A percentile compares a stretch with the other conserved stretches of the same genome.
phyloP scores from a whole-genome alignment of 1,284 basidiomycete species.

The Volvariella volvacea region DNA sequence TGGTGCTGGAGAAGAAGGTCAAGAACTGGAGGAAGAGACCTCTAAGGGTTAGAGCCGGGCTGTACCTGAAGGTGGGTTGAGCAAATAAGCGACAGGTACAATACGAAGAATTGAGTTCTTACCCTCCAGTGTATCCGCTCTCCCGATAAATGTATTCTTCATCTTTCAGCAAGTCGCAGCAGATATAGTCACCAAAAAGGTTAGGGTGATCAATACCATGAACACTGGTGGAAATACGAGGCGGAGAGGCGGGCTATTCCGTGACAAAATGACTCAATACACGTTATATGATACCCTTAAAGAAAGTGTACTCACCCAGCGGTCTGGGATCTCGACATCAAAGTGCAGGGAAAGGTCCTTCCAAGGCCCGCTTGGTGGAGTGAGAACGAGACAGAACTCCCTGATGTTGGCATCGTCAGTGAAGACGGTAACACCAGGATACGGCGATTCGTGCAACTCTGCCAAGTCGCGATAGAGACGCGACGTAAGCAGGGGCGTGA shows the following conservation, averaged over 20 bases:
- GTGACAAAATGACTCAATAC: not conserved
- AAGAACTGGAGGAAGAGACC: slow-evolving; percentile 36
- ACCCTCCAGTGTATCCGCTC: slow-evolving; percentile 27
- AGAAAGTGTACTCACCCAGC: slow-evolving; percentile 23
- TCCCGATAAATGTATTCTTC: slow-evolving; percentile 11
- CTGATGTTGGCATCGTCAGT: slow-evolving; percentile 30
- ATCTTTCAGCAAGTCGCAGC: slow-evolving; percentile 31
- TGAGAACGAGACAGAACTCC: slow-evolving; percentile 31
- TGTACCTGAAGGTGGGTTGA: slow-evolving; percentile 17
- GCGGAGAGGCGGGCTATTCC: slow-evolving; percentile 27
- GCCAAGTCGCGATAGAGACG: slow-evolving; percentile 29
- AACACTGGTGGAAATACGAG: slow-evolving; percentile 23
- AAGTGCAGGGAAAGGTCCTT: slow-evolving; percentile 32
- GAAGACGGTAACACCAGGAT: slow-evolving; percentile 32
- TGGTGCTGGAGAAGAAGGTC: slow-evolving; percentile 34
- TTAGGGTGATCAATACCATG: slow-evolving; percentile 31
- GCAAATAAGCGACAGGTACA: not conserved
- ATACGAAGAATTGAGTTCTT: too few species aligned
- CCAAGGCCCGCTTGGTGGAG: slow-evolving; percentile 34
- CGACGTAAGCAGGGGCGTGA: slow-evolving; percentile 17
- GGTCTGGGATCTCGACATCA: slow-evolving; percentile 25
- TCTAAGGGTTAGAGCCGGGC: slow-evolving; percentile 32
- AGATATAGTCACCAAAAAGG: slow-evolving; percentile 27
- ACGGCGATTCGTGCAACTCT: slow-evolving; percentile 31
- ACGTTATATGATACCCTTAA: too few species aligned